These are phyloP conservation scores for Mimosa bimucronata DNA, from an alignment of 306 rosid species.

Conservation along the genomic window DNA sequence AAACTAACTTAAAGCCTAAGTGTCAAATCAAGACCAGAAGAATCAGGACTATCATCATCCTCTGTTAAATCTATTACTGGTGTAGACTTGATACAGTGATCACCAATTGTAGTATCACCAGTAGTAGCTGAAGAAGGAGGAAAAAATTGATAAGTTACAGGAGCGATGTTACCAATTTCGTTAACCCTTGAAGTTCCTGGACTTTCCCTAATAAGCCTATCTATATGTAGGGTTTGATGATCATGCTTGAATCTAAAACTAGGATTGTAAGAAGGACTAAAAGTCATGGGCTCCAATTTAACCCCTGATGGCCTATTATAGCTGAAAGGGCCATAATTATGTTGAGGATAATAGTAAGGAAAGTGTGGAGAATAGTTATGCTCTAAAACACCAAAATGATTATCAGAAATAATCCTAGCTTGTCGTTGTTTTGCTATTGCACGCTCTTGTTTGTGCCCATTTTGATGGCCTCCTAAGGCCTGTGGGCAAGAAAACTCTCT, in stretches of 20 bases:
- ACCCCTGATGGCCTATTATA: constrained; percentile 47
- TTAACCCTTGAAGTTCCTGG: not conserved
- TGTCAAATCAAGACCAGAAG: constrained; percentile 50
- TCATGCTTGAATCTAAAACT: not conserved
- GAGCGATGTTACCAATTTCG: not conserved
- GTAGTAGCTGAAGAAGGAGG: not conserved
- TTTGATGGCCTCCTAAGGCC: constrained; percentile 87
- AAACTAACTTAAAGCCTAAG: constrained; percentile 50
- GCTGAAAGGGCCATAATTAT: constrained; percentile 36
- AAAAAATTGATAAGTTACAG: not conserved
- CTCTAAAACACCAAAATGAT: constrained; percentile 25
- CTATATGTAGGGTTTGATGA: not conserved
- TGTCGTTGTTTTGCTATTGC: constrained; percentile 70
- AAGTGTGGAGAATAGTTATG: not conserved
- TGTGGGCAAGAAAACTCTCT: constrained; percentile 76
- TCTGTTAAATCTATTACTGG: not conserved
- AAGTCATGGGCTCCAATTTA: constrained; percentile 60
- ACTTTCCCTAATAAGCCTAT: not conserved
- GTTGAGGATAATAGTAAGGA: constrained; percentile 28
- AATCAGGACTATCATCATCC: constrained; percentile 16
- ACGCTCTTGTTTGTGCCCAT: constrained; percentile 71
- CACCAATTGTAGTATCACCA: not conserved
- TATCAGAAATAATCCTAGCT: constrained; percentile 39
- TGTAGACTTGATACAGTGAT: not conserved
- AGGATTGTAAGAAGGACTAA: constrained; percentile 43